phyloP scores from a whole-genome alignment of 2,329 filamentous ascomycete genomes.

The Niveomyces coronatus region DNA sequence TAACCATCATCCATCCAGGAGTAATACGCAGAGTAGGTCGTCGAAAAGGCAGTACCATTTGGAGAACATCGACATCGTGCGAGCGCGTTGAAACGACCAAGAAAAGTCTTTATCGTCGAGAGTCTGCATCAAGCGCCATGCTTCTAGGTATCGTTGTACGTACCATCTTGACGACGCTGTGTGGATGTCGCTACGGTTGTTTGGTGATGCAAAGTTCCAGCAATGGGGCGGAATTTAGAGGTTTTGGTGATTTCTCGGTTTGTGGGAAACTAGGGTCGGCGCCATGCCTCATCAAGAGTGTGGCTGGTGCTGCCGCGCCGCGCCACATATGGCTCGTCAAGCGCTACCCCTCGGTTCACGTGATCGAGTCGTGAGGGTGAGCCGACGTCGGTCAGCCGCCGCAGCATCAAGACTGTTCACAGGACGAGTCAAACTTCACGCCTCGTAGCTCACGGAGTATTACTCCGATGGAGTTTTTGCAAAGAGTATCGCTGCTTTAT shows the following conservation, averaged over 20 bases:
- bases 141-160: constrained; percentile 15
- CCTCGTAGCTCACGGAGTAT: no score
- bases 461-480: no score
- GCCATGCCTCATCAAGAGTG: constrained; percentile 22
- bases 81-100: constrained; percentile 16
- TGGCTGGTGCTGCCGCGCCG: constrained; percentile 14
- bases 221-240: constrained; percentile 27
- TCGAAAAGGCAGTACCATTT: no score
- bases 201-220: constrained; percentile 32
- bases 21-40: neutral
- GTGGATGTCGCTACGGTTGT: constrained; percentile 31
- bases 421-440: no score
- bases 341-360: constrained; percentile 7
- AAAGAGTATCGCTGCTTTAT: no score
- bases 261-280: constrained; percentile 33
- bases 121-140: constrained; percentile 8
- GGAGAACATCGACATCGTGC: constrained; percentile 22
- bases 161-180: constrained; percentile 41
- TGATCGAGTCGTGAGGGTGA: no score
- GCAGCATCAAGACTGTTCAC: no score
- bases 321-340: constrained; percentile 3
- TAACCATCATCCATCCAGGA: neutral
- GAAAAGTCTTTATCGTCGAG: constrained; percentile 7
- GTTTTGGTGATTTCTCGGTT: constrained; percentile 35
- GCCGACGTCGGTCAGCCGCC: no score